Evolutionary conservation across 1,284 basidiomycete species (phyloP).

Genomic region (Cystobasidium slooffiae): DNA sequence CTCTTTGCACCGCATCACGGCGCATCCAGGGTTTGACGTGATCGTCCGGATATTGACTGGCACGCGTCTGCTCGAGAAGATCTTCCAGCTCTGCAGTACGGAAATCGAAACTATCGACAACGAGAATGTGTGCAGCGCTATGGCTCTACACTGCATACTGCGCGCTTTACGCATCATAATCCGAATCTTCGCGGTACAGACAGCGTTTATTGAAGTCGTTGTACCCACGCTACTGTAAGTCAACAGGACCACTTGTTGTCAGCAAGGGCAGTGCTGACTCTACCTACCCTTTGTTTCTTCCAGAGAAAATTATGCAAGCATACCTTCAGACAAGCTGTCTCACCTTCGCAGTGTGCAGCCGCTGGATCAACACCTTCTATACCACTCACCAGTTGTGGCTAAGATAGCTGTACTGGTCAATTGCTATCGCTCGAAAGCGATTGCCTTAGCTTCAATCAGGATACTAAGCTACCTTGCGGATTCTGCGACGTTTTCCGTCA

Average conservation of each 20-base stretch:
- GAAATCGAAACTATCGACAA: constrained; percentile 77
- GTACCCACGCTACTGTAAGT: constrained; percentile 64
- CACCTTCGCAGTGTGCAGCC: constrained; percentile 60
- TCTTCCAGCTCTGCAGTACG: constrained; percentile 76
- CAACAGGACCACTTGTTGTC: constrained; percentile 51
- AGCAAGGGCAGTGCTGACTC: constrained; percentile 60
- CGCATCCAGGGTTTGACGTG: constrained; percentile 88
- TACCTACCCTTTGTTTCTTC: constrained; percentile 58
- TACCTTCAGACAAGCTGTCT: constrained; percentile 49
- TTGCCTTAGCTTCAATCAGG: constrained; percentile 78
- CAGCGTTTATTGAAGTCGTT: constrained; percentile 85
- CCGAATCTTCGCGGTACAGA: constrained; percentile 81
- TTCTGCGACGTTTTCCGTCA: constrained; percentile 62
- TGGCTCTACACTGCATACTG: constrained; percentile 74
- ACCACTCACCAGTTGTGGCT: constrained; percentile 71
- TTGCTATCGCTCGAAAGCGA: constrained; percentile 71
- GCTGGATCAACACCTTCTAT: constrained; percentile 81
- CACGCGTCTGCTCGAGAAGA: constrained; percentile 69
- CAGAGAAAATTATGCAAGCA: constrained; percentile 52
- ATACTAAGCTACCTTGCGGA: constrained; percentile 71
- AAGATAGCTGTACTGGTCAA: constrained; percentile 81
- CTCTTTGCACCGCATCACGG: constrained; percentile 56
- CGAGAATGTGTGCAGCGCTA: constrained; percentile 63
- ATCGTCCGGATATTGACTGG: constrained; percentile 78
- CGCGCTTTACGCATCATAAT: constrained; percentile 81